Evolutionary conservation across 1,284 basidiomycete species (phyloP), one percentile per base, ranked within the genome.

Genomic region (Schizopora paradoxa): DNA sequence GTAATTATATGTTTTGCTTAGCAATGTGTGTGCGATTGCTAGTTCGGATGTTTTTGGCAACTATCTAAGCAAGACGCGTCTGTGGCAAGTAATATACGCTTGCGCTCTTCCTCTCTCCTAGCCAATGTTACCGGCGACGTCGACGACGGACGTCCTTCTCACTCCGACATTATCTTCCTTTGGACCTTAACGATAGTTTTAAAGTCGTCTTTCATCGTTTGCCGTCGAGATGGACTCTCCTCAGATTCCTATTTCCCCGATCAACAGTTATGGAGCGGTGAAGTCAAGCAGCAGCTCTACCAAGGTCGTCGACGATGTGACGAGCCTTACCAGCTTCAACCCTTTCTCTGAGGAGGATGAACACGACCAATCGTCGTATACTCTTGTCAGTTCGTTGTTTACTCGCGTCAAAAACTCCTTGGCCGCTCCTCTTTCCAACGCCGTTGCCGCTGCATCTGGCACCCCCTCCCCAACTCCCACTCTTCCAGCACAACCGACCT

Each of bases 281-380:
- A 69, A 78, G 58, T 83, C 81, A 14, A 81, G 76, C 63, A 80
- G 71, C 59, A 73, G 73, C 32, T 81, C 48, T 16, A 51, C 28
- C 21, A 18, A 73, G 55, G 60, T 78, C 21, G 66, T 62, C 21
- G 86, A 87, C 61, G 85, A 86, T 66, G 70, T 82, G 35, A 73
- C 74, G 35, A 79, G 79, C 58, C 63, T 89, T 47, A 89, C 86
- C 22, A 86, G 84, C 39, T 87, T 83, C 69, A 90, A 90, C 60
- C 86, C 87, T 10, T 90, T 90, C 68, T 79, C 82, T 10, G 86
- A 89, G 58, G 87, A 90, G 61, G 87, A 90, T 59, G 87, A 89
- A 62, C 76, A 85, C 58, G 87, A 89, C 54, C 82, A 86, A 56
- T 85, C 86, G 6, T 86, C 85, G 10, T 88, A 87, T 59, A 79